A percentile compares a stretch with the other conserved stretches of the same genome.
Conservation (phyloP, 805 yeast species). For the Hanseniaspora lachancei region DNA sequence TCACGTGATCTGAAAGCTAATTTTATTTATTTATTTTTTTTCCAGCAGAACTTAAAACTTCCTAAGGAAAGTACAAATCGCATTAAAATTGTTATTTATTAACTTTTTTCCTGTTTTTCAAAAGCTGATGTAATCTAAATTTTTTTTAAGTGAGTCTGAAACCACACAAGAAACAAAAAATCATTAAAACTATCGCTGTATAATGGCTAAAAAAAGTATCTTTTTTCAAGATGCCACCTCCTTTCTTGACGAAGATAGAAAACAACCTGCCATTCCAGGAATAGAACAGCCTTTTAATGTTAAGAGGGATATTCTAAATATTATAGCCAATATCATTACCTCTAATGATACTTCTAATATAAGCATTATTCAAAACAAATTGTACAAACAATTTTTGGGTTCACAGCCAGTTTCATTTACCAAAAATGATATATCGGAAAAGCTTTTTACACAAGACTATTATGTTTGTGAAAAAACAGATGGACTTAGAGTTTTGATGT, state of each 20-base stretch:
- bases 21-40: neutral
- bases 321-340: conserved; percentile 47
- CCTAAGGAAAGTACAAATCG: neutral
- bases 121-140: too few relatives aligned
- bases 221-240: conserved; percentile 16
- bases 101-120: neutral
- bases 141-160: too few relatives aligned
- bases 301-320: conserved; percentile 49
- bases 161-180: neutral
- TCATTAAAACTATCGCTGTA: neutral
- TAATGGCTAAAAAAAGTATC: neutral
- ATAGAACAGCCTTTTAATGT: conserved; percentile 59
- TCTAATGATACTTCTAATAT: neutral
- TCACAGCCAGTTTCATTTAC: conserved; percentile 92
- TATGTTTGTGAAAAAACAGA: conserved; percentile 93
- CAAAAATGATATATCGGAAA: conserved; percentile 51
- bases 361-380: conserved; percentile 34
- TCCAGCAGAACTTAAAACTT: neutral
- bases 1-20: neutral
- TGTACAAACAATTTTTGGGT: conserved; percentile 54
- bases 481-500: conserved; percentile 74
- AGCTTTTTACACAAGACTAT: conserved; percentile 59
- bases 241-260: conserved; percentile 22
- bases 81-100: neutral
- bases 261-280: conserved; percentile 81